phyloP scores from a whole-genome alignment of 1,139 yeast species.

The Nematodospora anomalae region DNA sequence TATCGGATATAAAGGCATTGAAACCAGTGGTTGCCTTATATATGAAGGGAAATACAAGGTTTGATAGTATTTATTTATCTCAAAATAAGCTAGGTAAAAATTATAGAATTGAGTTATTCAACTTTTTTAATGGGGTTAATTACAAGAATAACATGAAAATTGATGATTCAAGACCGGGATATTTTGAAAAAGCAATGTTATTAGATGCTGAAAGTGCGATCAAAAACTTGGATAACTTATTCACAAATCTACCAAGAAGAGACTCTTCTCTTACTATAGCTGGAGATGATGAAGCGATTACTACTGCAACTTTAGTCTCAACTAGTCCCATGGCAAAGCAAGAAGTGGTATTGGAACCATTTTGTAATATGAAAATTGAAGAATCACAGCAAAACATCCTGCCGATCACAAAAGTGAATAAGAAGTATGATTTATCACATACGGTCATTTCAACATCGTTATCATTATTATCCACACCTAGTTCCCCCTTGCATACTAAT shows the following conservation, averaged over 20 bases:
- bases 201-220: conserved; percentile 51
- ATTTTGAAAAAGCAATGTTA: conserved; percentile 57
- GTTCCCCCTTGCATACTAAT: conserved; percentile 30
- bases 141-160: conserved; percentile 49
- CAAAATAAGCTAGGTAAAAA: conserved; percentile 50
- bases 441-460: conserved; percentile 23
- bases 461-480: conserved; percentile 14
- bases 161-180: conserved; percentile 65
- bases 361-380: conserved; percentile 10
- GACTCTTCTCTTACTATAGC: conserved; percentile 20
- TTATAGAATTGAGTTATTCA: conserved; percentile 55
- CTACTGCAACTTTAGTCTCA: conserved; percentile 6
- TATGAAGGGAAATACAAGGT: conserved; percentile 31
- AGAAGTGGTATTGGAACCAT: conserved; percentile 10
- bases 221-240: conserved; percentile 42
- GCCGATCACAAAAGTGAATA: conserved; percentile 6
- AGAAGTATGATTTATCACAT: conserved; percentile 23
- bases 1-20: conserved; percentile 28
- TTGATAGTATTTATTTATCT: conserved; percentile 38
- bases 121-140: conserved; percentile 53
- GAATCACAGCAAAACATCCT: not conserved
- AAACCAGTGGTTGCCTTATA: conserved; percentile 40
- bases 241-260: conserved; percentile 14
- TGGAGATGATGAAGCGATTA: conserved; percentile 16
- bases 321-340: conserved; percentile 5